Evolutionary conservation across 345 rosid genomes (phyloP).

Genomic region (Balakata baccata): DNA sequence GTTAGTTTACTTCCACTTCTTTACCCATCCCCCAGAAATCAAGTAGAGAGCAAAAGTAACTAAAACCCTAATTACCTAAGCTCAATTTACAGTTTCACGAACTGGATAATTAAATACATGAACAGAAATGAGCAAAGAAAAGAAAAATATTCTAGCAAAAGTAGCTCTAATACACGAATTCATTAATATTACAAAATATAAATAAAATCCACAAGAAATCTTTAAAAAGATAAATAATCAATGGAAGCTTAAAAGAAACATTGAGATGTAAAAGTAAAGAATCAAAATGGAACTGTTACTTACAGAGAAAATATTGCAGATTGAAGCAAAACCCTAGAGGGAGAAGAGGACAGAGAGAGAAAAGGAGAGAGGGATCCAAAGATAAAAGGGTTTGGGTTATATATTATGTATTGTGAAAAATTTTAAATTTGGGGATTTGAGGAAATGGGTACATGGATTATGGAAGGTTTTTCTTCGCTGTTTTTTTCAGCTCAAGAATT

Average conservation of each 20-base stretch:
- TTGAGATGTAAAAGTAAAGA: neutral
- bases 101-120: too few species aligned
- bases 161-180: neutral
- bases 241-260: neutral
- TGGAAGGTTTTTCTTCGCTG: neutral
- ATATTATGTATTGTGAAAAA: neutral
- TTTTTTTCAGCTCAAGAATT: neutral
- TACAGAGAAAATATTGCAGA: neutral
- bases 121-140: neutral
- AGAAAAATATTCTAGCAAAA: neutral
- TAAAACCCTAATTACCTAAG: slow-evolving; percentile 1
- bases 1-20: neutral
- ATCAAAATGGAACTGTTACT: slow-evolving; percentile 1
- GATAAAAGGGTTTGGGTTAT: neutral
- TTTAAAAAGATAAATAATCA: neutral
- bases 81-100: neutral
- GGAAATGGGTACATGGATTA: neutral
- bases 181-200: too few species aligned
- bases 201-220: neutral
- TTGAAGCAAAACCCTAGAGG: slow-evolving; percentile 20
- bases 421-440: neutral
- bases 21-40: neutral
- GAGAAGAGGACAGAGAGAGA: neutral
- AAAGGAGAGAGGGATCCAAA: slow-evolving; percentile 13
- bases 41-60: neutral